A percentile compares a stretch with the other conserved stretches of the same genome.
phyloP scores from a whole-genome alignment of 2,329 filamentous ascomycete species.

The Neoscytalidium dimidiatum region DNA sequence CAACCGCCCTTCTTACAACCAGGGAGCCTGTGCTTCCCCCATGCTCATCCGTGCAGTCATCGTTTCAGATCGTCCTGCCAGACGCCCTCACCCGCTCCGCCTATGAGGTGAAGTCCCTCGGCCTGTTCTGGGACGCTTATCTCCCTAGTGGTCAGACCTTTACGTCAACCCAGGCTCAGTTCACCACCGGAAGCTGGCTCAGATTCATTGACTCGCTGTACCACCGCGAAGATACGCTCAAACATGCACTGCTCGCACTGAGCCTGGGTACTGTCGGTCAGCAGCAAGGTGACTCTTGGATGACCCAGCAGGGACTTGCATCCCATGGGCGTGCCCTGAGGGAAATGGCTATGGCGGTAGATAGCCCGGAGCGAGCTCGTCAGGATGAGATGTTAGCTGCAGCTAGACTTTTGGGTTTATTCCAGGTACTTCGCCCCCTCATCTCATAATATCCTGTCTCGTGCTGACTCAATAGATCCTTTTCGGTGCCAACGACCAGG shows the following conservation, averaged over 20 bases:
- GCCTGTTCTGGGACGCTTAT: conserved; percentile 29
- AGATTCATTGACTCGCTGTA: conserved; percentile 25
- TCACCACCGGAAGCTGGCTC: conserved; percentile 1
- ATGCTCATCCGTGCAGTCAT: too few relatives aligned
- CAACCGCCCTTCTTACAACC: neutral
- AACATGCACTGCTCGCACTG: conserved; percentile 29
- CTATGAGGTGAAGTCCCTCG: conserved; percentile 28
- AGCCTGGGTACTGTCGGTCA: conserved; percentile 29
- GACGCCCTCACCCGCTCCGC: conserved; percentile 26
- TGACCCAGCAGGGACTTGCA: conserved; percentile 27
- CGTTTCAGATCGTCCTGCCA: conserved; percentile 17
- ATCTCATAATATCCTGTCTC: too few relatives aligned
- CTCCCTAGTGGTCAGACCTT: conserved; percentile 15
- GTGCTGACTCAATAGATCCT: conserved; percentile 23
- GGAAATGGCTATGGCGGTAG: conserved; percentile 28
- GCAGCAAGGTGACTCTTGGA: conserved; percentile 22
- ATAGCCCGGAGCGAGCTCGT: conserved; percentile 21
- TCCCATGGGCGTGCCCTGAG: conserved; percentile 31
- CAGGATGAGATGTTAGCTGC: conserved; percentile 31
- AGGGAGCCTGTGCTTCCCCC: neutral
- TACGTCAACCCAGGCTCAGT: neutral
- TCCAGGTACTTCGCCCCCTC: conserved; percentile 20
- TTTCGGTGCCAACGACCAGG: conserved; percentile 24
- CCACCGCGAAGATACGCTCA: conserved; percentile 29
- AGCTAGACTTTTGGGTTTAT: conserved; percentile 25